These are phyloP conservation scores for Colletotrichum australisinense DNA, from an alignment of 2,329 filamentous ascomycete genomes.

Conservation along the genomic window DNA sequence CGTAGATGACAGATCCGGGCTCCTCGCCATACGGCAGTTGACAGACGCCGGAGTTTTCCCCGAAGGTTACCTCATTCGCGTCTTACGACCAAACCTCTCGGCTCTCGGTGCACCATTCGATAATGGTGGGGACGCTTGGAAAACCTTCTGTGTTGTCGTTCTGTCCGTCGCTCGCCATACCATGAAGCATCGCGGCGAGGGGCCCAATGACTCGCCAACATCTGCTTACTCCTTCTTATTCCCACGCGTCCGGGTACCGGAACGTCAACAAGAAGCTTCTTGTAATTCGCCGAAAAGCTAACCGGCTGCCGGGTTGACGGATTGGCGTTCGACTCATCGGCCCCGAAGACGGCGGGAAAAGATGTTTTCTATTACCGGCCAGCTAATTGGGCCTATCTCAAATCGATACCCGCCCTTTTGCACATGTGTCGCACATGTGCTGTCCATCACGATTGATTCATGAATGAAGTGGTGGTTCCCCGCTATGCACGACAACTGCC, in stretches of 20 bases:
- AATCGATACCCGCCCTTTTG: neutral
- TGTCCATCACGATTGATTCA: neutral
- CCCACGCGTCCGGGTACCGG: neutral
- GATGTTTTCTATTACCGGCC: no score
- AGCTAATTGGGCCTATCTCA: neutral
- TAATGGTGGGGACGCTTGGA: neutral
- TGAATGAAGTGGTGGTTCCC: neutral
- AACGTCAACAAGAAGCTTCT: neutral
- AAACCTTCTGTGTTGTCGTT: neutral
- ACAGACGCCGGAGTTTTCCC: neutral
- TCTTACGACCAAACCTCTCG: neutral
- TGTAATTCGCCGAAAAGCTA: neutral
- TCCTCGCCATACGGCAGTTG: neutral
- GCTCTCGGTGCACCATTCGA: neutral
- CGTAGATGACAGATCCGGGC: neutral
- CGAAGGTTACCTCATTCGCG: neutral
- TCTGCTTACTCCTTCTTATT: neutral
- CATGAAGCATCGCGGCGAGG: no score
- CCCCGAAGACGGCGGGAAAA: no score
- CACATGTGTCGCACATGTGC: neutral
- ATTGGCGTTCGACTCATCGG: neutral
- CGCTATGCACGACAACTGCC: neutral
- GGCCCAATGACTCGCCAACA: slow-evolving; percentile 12
- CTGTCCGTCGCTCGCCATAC: neutral
- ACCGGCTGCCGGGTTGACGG: neutral